Percentiles rank a stretch among this genome's conserved stretches.
Evolutionary conservation across 192 early-diverging fungal species (phyloP).

Genomic region (Coemansia sp.): DNA sequence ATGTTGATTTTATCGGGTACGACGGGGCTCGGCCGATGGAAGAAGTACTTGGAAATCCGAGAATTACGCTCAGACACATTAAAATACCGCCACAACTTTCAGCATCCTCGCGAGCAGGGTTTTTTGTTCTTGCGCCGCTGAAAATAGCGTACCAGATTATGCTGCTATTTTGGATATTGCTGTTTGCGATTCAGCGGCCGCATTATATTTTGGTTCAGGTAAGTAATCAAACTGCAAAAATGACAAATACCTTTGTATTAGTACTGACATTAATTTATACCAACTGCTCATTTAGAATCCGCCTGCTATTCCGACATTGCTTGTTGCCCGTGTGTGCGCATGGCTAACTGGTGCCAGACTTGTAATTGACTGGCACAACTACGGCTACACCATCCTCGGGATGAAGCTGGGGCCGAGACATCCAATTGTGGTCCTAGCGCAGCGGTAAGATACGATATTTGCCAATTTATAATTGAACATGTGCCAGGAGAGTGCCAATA

Average conservation of each 20-base stretch:
- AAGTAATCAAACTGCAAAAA: conserved; percentile 19
- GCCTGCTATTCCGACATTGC: conserved; percentile 88
- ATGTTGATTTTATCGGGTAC: conserved; percentile 86
- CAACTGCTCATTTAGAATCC: conserved; percentile 66
- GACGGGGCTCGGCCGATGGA: conserved; percentile 56
- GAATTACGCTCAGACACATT: conserved; percentile 26
- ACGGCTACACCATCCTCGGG: conserved; percentile 84
- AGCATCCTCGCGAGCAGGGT: conserved; percentile 58
- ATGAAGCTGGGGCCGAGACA: conserved; percentile 62
- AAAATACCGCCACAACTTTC: conserved; percentile 55
- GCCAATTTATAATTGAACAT: background rate
- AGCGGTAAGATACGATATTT: conserved; percentile 16
- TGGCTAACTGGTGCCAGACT: conserved; percentile 67
- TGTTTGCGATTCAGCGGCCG: conserved; percentile 58
- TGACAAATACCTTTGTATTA: background rate
- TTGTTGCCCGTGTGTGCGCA: conserved; percentile 68
- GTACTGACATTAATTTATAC: background rate
- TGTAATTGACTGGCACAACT: conserved; percentile 98
- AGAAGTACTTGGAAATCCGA: conserved; percentile 9
- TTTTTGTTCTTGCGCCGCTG: conserved; percentile 66
- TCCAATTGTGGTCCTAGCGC: conserved; percentile 40
- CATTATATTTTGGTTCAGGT: conserved; percentile 77
- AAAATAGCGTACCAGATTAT: conserved; percentile 64
- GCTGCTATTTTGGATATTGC: conserved; percentile 62
- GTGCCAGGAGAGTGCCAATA: background rate